Evolutionary conservation across 169 alveolate genomes (phyloP).

Genomic region (Babesia caballi): DNA sequence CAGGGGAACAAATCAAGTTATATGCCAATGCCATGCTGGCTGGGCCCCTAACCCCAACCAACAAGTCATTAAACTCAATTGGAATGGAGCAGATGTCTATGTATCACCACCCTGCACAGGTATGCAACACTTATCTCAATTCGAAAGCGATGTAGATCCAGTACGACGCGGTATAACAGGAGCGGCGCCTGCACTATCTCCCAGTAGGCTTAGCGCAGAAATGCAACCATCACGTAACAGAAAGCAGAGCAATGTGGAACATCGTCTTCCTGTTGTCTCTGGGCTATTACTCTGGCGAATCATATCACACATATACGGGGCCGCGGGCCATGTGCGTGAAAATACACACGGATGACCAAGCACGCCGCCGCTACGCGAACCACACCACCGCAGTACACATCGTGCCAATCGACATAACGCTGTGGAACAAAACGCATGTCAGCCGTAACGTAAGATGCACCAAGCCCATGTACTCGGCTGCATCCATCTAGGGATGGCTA

Average conservation of each 20-base stretch:
- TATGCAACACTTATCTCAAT: too few species aligned
- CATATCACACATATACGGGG: slow-evolving; percentile 3
- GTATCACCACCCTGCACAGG: slow-evolving; percentile 74
- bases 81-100: slow-evolving; percentile 71
- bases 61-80: slow-evolving; percentile 52
- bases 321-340: too few species aligned
- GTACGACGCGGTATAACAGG: slow-evolving; percentile 60
- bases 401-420: too few species aligned
- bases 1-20: slow-evolving; percentile 68
- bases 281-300: slow-evolving; percentile 40
- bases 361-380: too few species aligned
- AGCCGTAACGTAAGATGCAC: too few species aligned
- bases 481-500: too few species aligned
- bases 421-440: too few species aligned
- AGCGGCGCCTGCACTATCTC: slow-evolving; percentile 52
- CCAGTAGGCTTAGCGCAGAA: slow-evolving; percentile 16
- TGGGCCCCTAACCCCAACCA: slow-evolving; percentile 70
- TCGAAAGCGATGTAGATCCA: slow-evolving; percentile 9
- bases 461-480: too few species aligned
- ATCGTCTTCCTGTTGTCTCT: slow-evolving; percentile 27
- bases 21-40: slow-evolving; percentile 75
- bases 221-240: neutral
- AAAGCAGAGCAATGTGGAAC: slow-evolving; percentile 44
- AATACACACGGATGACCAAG: too few species aligned
- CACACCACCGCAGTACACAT: too few species aligned